Percentiles rank a stretch among this genome's conserved stretches.
phyloP scores from a whole-genome alignment of 352 stramenopile species.

The Phytophthora cryptogea region DNA sequence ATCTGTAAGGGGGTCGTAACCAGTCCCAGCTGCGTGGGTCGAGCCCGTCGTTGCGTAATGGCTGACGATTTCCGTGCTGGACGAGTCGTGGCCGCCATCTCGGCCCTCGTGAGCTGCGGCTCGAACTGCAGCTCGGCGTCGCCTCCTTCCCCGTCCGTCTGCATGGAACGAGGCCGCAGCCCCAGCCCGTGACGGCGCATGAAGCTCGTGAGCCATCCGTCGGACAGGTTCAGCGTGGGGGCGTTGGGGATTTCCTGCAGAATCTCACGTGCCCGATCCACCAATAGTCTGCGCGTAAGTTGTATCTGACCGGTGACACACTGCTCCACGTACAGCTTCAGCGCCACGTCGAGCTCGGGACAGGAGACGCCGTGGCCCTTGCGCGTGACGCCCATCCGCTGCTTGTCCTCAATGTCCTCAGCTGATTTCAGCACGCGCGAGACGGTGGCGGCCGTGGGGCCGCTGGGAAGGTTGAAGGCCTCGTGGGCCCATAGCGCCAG shows the following conservation, averaged over 20 bases:
- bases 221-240: constrained; percentile 30
- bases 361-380: constrained; percentile 33
- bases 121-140: constrained; percentile 24
- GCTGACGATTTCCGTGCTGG: constrained; percentile 5
- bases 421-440: constrained; percentile 34
- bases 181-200: constrained; percentile 35
- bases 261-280: constrained; percentile 30
- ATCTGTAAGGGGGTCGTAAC: constrained; percentile 7
- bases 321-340: constrained; percentile 27
- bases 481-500: constrained; percentile 31
- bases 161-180: constrained; percentile 25
- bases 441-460: constrained; percentile 27
- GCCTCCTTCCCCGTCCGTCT: constrained; percentile 25
- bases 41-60: constrained; percentile 9
- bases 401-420: constrained; percentile 34
- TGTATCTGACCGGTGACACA: constrained; percentile 24
- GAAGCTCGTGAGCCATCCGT: constrained; percentile 40
- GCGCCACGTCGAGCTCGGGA: constrained; percentile 25
- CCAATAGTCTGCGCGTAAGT: constrained; percentile 26
- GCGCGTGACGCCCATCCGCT: constrained; percentile 30
- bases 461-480: constrained; percentile 32
- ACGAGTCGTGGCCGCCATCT: constrained; percentile 2
- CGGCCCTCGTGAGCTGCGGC: background rate
- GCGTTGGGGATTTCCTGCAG: constrained; percentile 24
- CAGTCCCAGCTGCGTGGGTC: constrained; percentile 17